Percentiles rank a stretch among this genome's conserved stretches.
phyloP scores from a whole-genome alignment of 2,329 filamentous ascomycete species.

The Meredithiella fracta region DNA sequence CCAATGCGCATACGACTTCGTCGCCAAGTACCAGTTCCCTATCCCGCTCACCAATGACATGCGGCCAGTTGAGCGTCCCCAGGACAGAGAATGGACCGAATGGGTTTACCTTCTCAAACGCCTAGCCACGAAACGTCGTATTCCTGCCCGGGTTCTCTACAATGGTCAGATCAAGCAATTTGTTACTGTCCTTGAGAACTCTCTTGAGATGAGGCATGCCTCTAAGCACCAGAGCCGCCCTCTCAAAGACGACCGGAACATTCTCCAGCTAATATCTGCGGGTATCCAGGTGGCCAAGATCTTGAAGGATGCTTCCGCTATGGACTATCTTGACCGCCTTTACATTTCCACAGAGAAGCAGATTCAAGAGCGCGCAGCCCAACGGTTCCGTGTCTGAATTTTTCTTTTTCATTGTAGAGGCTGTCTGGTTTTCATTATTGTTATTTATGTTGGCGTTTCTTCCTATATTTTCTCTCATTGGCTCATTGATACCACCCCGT shows the following conservation, averaged over 20 bases:
- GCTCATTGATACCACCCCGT: not conserved
- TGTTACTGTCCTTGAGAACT: constrained; percentile 76
- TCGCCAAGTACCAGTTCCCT: constrained; percentile 81
- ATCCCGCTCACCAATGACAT: constrained; percentile 72
- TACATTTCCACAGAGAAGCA: constrained; percentile 69
- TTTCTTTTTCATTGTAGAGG: not conserved
- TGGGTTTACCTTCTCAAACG: constrained; percentile 81
- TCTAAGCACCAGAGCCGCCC: constrained; percentile 70
- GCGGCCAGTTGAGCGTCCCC: constrained; percentile 55
- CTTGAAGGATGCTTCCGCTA: constrained; percentile 65
- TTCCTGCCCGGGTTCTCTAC: constrained; percentile 69
- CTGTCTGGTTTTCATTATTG: constrained; percentile 2
- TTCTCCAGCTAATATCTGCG: constrained; percentile 72
- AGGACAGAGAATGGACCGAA: constrained; percentile 77
- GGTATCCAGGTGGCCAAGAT: constrained; percentile 80
- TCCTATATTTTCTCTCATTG: not conserved
- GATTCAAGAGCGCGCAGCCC: constrained; percentile 49
- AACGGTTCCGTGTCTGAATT: constrained; percentile 25
- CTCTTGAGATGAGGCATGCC: constrained; percentile 71
- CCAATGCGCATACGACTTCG: constrained; percentile 76
- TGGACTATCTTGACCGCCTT: constrained; percentile 66
- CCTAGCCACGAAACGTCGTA: constrained; percentile 69
- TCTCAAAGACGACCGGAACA: constrained; percentile 76
- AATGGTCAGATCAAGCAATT: constrained; percentile 86
- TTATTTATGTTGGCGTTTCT: constrained; percentile 4